A percentile compares a stretch with the other conserved stretches of the same genome.
Conservation (phyloP, 345 rosid species). For the Arabidopsis arenosa region DNA sequence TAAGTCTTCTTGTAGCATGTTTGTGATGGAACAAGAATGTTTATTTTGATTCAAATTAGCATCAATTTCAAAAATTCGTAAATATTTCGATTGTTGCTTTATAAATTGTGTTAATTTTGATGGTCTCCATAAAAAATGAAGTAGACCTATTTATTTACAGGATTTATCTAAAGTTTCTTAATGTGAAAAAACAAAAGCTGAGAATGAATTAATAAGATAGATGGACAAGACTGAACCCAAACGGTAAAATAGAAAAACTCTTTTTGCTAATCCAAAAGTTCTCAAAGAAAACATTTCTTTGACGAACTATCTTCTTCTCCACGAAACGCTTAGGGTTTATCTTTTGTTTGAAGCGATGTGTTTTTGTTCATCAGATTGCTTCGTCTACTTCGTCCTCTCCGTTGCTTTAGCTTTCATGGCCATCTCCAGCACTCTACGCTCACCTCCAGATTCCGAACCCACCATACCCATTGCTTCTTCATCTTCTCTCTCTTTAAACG, state of each 20-base stretch:
- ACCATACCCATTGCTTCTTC: constrained; percentile 23
- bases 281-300: constrained; percentile 26
- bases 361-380: constrained; percentile 50
- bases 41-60: not conserved
- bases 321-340: constrained; percentile 1
- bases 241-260: not conserved
- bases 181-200: not conserved
- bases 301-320: constrained; percentile 32
- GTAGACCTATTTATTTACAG: not conserved
- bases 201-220: not conserved
- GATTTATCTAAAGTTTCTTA: not conserved
- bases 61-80: not conserved
- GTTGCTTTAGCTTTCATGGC: constrained; percentile 69
- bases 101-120: not conserved
- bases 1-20: not conserved
- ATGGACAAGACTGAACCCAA: not conserved
- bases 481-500: constrained; percentile 52
- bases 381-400: constrained; percentile 63
- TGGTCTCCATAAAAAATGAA: not conserved
- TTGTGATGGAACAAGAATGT: constrained; percentile 10
- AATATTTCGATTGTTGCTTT: not conserved
- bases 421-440: constrained; percentile 58
- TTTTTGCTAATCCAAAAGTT: not conserved
- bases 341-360: constrained; percentile 24
- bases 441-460: constrained; percentile 41